Base-by-base conservation (phyloP, 139 green algal species). In the Cymbomonas tetramitiformis region DNA sequence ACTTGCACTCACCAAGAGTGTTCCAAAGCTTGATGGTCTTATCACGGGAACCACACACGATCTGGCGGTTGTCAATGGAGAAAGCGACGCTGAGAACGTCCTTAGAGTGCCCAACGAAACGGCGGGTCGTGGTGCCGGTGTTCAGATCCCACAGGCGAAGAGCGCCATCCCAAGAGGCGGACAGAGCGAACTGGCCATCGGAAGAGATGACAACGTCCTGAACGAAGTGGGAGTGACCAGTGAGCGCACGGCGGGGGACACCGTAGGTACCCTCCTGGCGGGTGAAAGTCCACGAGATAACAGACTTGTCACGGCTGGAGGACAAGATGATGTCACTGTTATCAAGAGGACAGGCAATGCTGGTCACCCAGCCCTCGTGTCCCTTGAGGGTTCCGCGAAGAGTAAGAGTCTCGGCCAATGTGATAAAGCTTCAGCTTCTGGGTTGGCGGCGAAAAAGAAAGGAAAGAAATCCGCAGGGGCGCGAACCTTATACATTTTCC, bases 1-100 rank as follows among this genome's bases (percentile, higher is more conserved):
- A 96, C 81, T 99, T 99, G 86, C 91, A 99, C 85, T 99, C 91
- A 48, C 88, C 91, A 46, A 96, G 74, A 25, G 88, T 96, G 84
- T 96, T 95, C 87, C 89, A 97, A 67, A 95, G 82, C 76, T 89
- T 89, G 81, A 97, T 95, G 53, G 83, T 93, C 76, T 86, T 92
- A 79, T 95, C 87, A 36, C 89, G 83, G 5, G 86, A 87, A 44
- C 85, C 91, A 21, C 84, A 95, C 62, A 99, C 87, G 66, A 99
- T 99, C 89, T 97, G 83, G 59, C 91, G 77, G 85, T 99, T 97
- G 82, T 99, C 92, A n/a, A 93, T 84, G 40, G 81, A 94, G 85
- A 99, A 97, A 38, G 92, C 92, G 0, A 99, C 91, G 59, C 76
- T 90, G 52, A 99, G 81, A 21, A 99, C 92, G 66, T 98, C 92